Base-by-base conservation (phyloP, 768 basidiomycete genomes). In the Leccinum ochraceum region DNA sequence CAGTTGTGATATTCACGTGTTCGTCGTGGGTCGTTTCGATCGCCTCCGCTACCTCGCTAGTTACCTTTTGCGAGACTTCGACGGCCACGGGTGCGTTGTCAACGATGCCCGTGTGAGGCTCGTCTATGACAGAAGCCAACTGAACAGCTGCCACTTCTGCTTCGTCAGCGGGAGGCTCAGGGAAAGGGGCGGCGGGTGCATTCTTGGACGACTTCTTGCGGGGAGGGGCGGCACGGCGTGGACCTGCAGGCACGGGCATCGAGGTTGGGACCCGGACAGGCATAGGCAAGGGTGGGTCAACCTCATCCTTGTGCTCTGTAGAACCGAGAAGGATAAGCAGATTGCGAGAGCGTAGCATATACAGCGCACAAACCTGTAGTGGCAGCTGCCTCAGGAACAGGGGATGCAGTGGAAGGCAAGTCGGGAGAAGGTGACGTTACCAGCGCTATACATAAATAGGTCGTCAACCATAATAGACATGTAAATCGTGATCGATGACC, bases 231-330 rank as follows among this genome's bases (percentile, higher is more conserved):
- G 89, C 81, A 5, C 92, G 83, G 49, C 88, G 85, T 48, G 92
- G 91, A 17, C 79, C 86, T 14, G 83, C 81, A 14, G 91, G 90
- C 4, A 90, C 79, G 22, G 91, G 90, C 86, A 94, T 92, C 0
- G 84, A 78, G 6, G 77, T 62, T 17, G 84, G 83, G 24, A 73
- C 75, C 37, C 79, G 80, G 11, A 78, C 58, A 4, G 75, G 66
- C 36, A 74, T 72, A 20, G 71, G 68, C 3, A 68, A 58, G 3
- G 74, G 64, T 14, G 77, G 74, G 42, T 72, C 71, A 39, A 37
- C 20, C 11, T 67, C 72, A 48, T 68, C 64, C 22, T 60, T 69
- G 57, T 13, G 53, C 32, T 65, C 75, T 75, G 51, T 44, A 17
- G 14, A 24, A 36, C 6, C 8, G 17, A 60, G 49, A 30, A 17